Percentiles rank a stretch among this genome's conserved stretches.
These are phyloP conservation scores for Cutaneotrichosporon arboriforme DNA, from an alignment of 1,284 basidiomycete species.

Conservation along the genomic window DNA sequence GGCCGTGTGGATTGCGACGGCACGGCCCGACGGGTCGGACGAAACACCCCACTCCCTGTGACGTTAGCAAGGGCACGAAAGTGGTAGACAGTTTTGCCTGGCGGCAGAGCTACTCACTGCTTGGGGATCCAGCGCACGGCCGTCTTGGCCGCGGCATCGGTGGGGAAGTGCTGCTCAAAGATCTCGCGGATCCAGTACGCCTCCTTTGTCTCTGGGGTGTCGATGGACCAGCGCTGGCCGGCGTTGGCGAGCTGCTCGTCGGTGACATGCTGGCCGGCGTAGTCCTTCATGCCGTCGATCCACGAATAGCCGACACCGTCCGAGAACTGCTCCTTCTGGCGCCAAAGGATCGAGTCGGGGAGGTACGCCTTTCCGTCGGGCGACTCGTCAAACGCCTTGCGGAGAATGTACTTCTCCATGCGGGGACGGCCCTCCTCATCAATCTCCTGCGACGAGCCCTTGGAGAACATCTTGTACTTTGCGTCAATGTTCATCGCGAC, in stretches of 20 bases:
- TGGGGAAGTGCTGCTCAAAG: conserved; percentile 85
- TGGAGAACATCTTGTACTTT: conserved; percentile 83
- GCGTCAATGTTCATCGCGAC: conserved; percentile 88
- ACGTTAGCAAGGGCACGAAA: too few species aligned
- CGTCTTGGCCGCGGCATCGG: conserved; percentile 79
- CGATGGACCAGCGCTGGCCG: conserved; percentile 68
- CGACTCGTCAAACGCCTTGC: conserved; percentile 91
- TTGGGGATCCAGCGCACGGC: conserved; percentile 63
- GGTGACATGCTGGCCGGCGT: conserved; percentile 68
- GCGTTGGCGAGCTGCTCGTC: conserved; percentile 77
- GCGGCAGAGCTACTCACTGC: background rate
- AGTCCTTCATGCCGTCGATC: conserved; percentile 97
- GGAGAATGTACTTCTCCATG: conserved; percentile 98
- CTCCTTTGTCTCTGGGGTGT: conserved; percentile 94
- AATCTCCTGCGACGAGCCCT: conserved; percentile 66
- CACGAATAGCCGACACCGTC: conserved; percentile 99
- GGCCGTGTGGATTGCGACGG: conserved; percentile 90
- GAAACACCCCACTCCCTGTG: conserved; percentile 89
- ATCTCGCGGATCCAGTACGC: conserved; percentile 91
- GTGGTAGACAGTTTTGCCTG: background rate
- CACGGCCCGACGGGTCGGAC: conserved; percentile 88
- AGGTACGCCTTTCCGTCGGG: conserved; percentile 84
- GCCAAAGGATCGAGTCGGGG: conserved; percentile 91
- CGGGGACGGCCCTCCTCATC: conserved; percentile 80
- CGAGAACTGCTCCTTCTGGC: conserved; percentile 99